phyloP scores from a whole-genome alignment of 805 yeast species.

The Candida palmyrensis region DNA sequence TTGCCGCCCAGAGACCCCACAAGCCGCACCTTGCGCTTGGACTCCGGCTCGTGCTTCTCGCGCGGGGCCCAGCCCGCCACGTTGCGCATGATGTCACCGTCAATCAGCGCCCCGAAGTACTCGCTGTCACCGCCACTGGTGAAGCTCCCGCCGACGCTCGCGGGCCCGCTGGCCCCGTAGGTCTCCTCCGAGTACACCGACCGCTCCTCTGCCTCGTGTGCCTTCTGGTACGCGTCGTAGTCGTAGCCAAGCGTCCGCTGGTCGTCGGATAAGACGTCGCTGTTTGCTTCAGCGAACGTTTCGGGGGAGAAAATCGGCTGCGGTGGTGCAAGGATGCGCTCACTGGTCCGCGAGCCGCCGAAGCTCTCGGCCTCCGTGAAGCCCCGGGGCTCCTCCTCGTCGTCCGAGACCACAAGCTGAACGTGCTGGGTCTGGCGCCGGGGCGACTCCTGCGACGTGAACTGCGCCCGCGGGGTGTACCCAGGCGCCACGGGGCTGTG shows the following conservation, averaged over 20 bases:
- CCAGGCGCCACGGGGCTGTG: too few species aligned
- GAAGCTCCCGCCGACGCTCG: constrained; percentile 21
- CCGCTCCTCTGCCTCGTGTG: constrained; percentile 25
- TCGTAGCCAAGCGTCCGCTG: constrained; percentile 20
- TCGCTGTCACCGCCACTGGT: constrained; percentile 20
- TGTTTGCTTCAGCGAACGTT: constrained; percentile 57
- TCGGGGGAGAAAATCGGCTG: constrained; percentile 60
- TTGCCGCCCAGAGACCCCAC: constrained; percentile 63
- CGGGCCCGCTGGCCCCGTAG: constrained; percentile 10
- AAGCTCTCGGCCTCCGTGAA: constrained; percentile 26
- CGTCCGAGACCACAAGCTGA: constrained; percentile 44
- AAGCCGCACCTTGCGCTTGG: constrained; percentile 66
- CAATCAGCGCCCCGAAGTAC: constrained; percentile 42
- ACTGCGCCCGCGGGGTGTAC: constrained; percentile 66
- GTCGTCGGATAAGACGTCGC: constrained; percentile 18
- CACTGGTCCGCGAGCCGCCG: constrained; percentile 35
- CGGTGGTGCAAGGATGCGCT: constrained; percentile 54
- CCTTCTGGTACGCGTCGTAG: constrained; percentile 33
- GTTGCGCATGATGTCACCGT: constrained; percentile 43
- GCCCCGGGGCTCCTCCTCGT: constrained; percentile 7
- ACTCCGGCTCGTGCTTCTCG: constrained; percentile 34
- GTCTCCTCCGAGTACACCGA: constrained; percentile 27
- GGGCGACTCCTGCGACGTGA: constrained; percentile 70
- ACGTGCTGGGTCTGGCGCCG: constrained; percentile 46
- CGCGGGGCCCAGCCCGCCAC: constrained; percentile 47